Evolutionary conservation across 345 rosid genomes (phyloP).

Genomic region (Eucalyptus globulus): DNA sequence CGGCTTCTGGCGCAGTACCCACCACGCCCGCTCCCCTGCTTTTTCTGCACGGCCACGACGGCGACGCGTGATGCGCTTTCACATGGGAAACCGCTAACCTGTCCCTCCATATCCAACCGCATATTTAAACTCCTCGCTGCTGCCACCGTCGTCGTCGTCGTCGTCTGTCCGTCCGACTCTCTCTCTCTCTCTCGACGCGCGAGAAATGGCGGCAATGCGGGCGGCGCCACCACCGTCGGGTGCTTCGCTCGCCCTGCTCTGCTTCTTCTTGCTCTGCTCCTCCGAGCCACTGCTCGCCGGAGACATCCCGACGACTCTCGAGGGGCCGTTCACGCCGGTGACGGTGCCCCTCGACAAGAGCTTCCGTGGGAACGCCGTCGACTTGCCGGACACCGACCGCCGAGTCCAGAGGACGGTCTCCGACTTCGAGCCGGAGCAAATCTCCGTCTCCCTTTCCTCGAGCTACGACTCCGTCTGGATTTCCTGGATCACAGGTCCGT

Average conservation of each 20-base stretch:
- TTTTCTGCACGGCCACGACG: background rate
- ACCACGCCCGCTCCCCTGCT: background rate
- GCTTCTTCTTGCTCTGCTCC: background rate
- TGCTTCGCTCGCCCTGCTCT: background rate
- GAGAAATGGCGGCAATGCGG: background rate
- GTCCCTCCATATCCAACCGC: background rate
- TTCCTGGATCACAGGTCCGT: slow-evolving; percentile 89
- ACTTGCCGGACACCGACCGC: slow-evolving; percentile 70
- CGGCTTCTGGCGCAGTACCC: background rate
- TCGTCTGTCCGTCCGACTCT: background rate
- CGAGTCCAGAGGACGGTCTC: slow-evolving; percentile 22
- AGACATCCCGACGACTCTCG: slow-evolving; percentile 39
- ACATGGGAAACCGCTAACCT: background rate
- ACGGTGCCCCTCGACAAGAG: slow-evolving; percentile 50
- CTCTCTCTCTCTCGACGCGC: too few relatives aligned
- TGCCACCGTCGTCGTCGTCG: background rate
- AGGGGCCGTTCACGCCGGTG: slow-evolving; percentile 70
- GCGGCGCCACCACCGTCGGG: background rate
- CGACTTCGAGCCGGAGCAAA: slow-evolving; percentile 58
- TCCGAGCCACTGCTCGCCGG: background rate
- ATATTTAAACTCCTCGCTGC: background rate
- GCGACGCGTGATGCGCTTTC: background rate
- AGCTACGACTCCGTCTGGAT: slow-evolving; percentile 57
- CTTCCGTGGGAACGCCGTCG: slow-evolving; percentile 52
- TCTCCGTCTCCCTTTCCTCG: slow-evolving; percentile 63